Base-by-base conservation (phyloP, 768 basidiomycete species). In the Tricholoma sp. region DNA sequence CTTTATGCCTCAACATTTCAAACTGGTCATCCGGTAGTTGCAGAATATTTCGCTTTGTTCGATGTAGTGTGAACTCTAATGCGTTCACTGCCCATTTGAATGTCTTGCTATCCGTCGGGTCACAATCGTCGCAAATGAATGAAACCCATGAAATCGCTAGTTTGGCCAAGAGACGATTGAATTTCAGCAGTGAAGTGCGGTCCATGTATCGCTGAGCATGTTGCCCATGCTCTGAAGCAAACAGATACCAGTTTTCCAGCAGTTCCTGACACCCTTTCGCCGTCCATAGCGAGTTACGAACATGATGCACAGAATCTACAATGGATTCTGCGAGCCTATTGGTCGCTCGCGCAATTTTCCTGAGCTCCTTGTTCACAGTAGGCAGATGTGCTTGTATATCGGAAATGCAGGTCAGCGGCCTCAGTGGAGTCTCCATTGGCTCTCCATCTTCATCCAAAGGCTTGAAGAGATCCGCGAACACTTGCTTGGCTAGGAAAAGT, bases 81-180 rank as follows among this genome's bases (percentile, higher is more conserved):
- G 97, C 95, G 56, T 88, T 91, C 53, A 99, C 94, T 7, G 97
- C 95, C 95, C 95, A 98, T 67, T 91, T 89, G 80, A 99, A 99
- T 0, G 94, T 98, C 69, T 88, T 90, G 56, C 93, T 83, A 69
- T 98, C 95, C 33, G 91, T 89, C 7, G 95, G 94, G 63, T 97
- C 91, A 73, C 97, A 99, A 64, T 95, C 92, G 66, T 98, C 94
- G 73, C 94, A 97, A 60, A 98, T 96, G 77, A 99, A 98, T 44
- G 94, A 88, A 33, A 98, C 92, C 96, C 96, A 99, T 11, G 91
- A 89, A 63, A 98, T 98, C 9, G 95, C 93, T 52, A 98, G 81
- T 58, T 85, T 88, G 70, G 95, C 88, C 33, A 98, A 78, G 3
- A 89, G 79, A 6, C 88, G 83, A 66, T 90, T 89, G 72, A 97